Conservation (phyloP, 139 green algal species). For the Chlorella sorokiniana region DNA sequence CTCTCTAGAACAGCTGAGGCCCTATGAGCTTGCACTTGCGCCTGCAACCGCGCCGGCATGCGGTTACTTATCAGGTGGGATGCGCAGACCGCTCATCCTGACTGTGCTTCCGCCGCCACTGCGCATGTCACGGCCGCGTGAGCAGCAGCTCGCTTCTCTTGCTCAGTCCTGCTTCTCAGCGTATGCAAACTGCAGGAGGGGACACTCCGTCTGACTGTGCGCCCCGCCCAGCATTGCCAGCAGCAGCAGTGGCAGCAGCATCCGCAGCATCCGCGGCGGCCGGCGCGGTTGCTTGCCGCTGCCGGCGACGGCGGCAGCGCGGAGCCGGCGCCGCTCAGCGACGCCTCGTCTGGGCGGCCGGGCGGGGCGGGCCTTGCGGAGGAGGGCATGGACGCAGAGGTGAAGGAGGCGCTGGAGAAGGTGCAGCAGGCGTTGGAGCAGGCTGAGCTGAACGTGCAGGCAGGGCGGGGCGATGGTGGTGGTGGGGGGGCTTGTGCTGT, state of each 20-base stretch:
- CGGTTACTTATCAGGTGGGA: too few relatives aligned
- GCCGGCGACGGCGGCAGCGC: neutral
- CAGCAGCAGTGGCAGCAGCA: neutral
- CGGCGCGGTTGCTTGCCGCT: neutral
- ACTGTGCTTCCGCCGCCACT: too few relatives aligned
- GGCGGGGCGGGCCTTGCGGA: neutral
- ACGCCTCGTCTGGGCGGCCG: neutral
- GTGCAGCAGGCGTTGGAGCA: constrained; percentile 27
- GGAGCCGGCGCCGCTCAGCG: neutral
- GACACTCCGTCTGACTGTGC: neutral
- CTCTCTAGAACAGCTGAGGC: too few relatives aligned
- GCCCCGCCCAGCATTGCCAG: neutral
- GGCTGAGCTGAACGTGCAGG: constrained; percentile 21
- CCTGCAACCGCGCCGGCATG: too few relatives aligned
- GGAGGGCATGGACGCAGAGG: neutral
- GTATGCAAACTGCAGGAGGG: too few relatives aligned
- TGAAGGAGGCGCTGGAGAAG: constrained; percentile 27
- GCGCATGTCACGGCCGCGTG: neutral
- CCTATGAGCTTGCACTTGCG: too few relatives aligned
- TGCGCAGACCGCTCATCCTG: too few relatives aligned
- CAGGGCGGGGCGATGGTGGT: neutral
- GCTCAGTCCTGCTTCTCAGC: too few relatives aligned
- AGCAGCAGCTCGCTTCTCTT: neutral
- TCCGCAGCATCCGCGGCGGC: too few relatives aligned
- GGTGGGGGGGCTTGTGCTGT: too few relatives aligned